Conservation (phyloP, 352 stramenopile genomes). For the Globisporangium recalcitrans region DNA sequence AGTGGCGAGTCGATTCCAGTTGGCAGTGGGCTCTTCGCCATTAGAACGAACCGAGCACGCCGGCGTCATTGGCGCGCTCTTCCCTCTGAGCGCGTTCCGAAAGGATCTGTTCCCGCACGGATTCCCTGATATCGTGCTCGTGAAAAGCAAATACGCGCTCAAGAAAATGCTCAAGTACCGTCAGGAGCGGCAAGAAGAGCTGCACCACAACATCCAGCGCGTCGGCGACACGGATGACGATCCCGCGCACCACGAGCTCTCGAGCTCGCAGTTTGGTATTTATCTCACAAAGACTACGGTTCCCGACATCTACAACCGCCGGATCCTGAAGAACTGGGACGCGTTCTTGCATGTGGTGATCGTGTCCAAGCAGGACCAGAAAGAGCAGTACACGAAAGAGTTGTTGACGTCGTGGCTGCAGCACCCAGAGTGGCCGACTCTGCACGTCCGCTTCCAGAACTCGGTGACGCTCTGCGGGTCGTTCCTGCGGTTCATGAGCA, state of each 20-base stretch:
- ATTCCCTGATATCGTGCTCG: constrained; percentile 60
- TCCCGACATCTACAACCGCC: constrained; percentile 55
- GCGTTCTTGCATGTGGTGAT: constrained; percentile 69
- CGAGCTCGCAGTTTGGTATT: constrained; percentile 52
- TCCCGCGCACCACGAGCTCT: constrained; percentile 21
- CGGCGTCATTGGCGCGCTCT: constrained; percentile 29
- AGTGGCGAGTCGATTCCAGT: constrained; percentile 41
- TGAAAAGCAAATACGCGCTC: constrained; percentile 60
- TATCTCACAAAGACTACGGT: constrained; percentile 56
- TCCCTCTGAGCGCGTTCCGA: constrained; percentile 28
- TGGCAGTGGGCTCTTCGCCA: constrained; percentile 28
- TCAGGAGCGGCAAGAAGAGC: constrained; percentile 45
- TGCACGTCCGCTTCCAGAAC: constrained; percentile 51
- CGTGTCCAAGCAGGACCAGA: constrained; percentile 38
- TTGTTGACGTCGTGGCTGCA: constrained; percentile 48
- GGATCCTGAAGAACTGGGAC: constrained; percentile 63
- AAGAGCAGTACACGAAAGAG: constrained; percentile 63
- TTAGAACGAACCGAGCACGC: constrained; percentile 23
- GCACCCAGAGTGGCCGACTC: constrained; percentile 56
- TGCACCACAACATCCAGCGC: constrained; percentile 26
- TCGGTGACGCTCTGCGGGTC: constrained; percentile 46
- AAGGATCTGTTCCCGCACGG: constrained; percentile 21
- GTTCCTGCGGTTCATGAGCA: constrained; percentile 45
- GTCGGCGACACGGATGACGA: constrained; percentile 10
- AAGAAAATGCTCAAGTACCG: constrained; percentile 47